Percentiles rank a stretch among this genome's conserved stretches.
Evolutionary conservation across 768 basidiomycete species (phyloP).

Genomic region (Suillus weaverae): DNA sequence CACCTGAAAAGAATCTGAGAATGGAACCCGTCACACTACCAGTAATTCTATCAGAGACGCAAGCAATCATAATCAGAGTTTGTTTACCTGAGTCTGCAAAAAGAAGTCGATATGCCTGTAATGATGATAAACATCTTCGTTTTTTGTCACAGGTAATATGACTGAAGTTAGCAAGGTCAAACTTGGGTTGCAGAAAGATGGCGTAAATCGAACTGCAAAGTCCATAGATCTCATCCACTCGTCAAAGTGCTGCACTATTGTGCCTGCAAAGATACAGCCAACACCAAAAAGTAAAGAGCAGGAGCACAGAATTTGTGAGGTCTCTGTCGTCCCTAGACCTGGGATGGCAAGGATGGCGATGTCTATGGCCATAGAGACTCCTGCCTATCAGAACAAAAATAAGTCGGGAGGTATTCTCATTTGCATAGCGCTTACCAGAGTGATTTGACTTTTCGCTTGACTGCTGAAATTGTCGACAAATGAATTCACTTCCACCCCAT

Average conservation of each 20-base stretch:
- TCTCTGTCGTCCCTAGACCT: neutral
- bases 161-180: neutral
- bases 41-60: neutral
- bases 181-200: neutral
- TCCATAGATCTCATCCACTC: neutral
- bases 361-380: constrained; percentile 4
- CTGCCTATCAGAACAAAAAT: constrained; percentile 1
- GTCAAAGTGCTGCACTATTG: neutral
- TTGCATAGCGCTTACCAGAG: neutral
- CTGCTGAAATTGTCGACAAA: neutral
- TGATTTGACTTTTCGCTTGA: neutral
- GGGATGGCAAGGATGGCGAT: constrained; percentile 5
- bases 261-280: neutral
- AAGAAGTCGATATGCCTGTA: neutral
- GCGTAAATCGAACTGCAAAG: neutral
- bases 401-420: neutral
- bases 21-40: neutral
- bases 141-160: neutral
- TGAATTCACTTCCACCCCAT: neutral
- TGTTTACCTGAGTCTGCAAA: neutral
- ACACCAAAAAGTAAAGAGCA: constrained; percentile 2
- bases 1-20: neutral
- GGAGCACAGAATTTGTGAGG: neutral
- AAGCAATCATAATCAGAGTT: neutral
- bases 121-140: neutral